These are phyloP conservation scores for Magnaporthiopsis poae DNA, from an alignment of 2,329 filamentous ascomycete genomes.

Conservation along the genomic window DNA sequence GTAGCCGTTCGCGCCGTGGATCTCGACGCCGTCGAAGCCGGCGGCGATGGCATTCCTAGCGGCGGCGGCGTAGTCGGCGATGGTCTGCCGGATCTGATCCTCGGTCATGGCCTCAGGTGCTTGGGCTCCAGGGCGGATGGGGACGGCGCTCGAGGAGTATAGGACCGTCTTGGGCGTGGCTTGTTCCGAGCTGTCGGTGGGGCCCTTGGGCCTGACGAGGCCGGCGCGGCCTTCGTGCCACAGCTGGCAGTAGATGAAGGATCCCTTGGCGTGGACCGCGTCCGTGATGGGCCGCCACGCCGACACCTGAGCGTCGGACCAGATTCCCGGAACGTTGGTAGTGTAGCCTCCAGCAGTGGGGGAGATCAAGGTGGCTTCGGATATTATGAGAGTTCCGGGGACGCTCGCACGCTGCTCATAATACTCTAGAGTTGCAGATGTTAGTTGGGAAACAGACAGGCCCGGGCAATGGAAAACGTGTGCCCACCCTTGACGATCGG, in stretches of 20 bases:
- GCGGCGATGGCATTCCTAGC: slow-evolving; percentile 37
- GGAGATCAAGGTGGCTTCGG: slow-evolving; percentile 10
- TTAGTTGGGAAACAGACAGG: neutral
- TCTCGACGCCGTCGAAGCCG: slow-evolving; percentile 38
- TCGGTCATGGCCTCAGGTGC: slow-evolving; percentile 29
- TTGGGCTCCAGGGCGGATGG: slow-evolving; percentile 28
- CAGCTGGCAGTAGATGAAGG: slow-evolving; percentile 34
- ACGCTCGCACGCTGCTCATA: slow-evolving; percentile 10
- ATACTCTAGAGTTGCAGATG: slow-evolving; percentile 7
- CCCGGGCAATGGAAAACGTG: neutral
- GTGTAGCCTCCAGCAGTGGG: slow-evolving; percentile 6
- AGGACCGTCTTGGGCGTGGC: slow-evolving; percentile 13
- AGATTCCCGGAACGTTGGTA: slow-evolving; percentile 11
- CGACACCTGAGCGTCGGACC: slow-evolving; percentile 9
- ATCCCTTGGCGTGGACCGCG: slow-evolving; percentile 13
- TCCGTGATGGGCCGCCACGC: slow-evolving; percentile 13
- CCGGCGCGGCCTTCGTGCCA: slow-evolving; percentile 29
- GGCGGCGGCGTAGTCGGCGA: slow-evolving; percentile 21
- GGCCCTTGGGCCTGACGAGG: neutral
- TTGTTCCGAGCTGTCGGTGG: slow-evolving; percentile 21
- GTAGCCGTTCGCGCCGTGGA: slow-evolving; percentile 32
- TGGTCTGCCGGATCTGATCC: slow-evolving; percentile 29
- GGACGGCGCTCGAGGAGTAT: slow-evolving; percentile 22
- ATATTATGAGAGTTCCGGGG: slow-evolving; percentile 10
- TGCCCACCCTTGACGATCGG: slow-evolving; percentile 15